phyloP scores from a whole-genome alignment of 2,329 filamentous ascomycete species.

The Seiridium unicorne region DNA sequence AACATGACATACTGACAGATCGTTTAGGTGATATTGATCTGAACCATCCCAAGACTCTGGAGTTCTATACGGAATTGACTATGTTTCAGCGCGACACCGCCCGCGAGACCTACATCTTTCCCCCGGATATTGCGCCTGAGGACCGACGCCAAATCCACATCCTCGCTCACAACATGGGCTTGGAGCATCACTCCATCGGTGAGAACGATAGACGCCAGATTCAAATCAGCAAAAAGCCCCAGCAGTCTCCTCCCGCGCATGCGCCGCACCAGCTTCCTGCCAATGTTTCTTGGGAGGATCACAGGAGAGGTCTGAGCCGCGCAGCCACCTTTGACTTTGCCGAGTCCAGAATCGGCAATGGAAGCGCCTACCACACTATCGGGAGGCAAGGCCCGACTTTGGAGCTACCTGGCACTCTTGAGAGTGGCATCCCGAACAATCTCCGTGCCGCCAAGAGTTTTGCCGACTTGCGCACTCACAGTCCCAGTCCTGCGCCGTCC shows the following conservation, averaged over 20 bases:
- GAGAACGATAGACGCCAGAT: slow-evolving; percentile 85
- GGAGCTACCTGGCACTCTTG: slow-evolving; percentile 79
- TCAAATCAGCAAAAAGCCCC: slow-evolving; percentile 74
- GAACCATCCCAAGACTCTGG: slow-evolving; percentile 84
- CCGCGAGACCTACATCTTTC: slow-evolving; percentile 82
- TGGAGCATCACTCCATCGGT: slow-evolving; percentile 88
- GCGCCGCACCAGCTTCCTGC: slow-evolving; percentile 56
- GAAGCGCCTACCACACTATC: slow-evolving; percentile 68
- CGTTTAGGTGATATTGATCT: slow-evolving; percentile 70
- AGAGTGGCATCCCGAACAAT: slow-evolving; percentile 67
- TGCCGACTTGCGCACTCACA: slow-evolving; percentile 91
- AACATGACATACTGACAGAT: background rate
- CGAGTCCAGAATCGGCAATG: slow-evolving; percentile 62
- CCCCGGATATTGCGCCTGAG: slow-evolving; percentile 73
- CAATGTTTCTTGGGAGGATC: slow-evolving; percentile 70
- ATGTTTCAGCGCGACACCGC: slow-evolving; percentile 80
- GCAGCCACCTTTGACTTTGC: slow-evolving; percentile 98
- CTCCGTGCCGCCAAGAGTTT: slow-evolving; percentile 95
- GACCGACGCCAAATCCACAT: slow-evolving; percentile 92
- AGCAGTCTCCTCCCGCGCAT: slow-evolving; percentile 51
- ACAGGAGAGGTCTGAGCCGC: slow-evolving; percentile 82
- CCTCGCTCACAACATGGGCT: slow-evolving; percentile 89
- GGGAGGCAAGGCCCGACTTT: slow-evolving; percentile 83
- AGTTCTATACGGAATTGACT: slow-evolving; percentile 86
- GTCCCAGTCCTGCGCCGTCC: slow-evolving; percentile 87